A percentile compares a stretch with the other conserved stretches of the same genome.
These are phyloP conservation scores for Eragrostis nindensis DNA, from an alignment of 176 grass and related monocot species.

Conservation along the genomic window DNA sequence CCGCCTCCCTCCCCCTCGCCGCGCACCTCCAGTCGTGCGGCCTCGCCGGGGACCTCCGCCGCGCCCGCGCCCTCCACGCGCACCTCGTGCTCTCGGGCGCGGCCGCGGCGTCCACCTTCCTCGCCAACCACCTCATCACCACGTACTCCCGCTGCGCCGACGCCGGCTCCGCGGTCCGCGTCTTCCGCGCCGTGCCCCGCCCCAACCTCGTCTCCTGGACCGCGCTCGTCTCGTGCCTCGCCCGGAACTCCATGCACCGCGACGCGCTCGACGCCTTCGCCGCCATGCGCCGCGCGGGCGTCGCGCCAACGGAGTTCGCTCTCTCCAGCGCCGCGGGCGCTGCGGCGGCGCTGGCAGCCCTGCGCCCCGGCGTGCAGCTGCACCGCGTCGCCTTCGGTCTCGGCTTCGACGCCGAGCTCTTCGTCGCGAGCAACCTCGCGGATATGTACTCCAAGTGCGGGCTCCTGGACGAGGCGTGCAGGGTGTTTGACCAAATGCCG, in stretches of 20 bases:
- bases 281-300: slow-evolving; percentile 44
- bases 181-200: slow-evolving; percentile 51
- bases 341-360: slow-evolving; percentile 36
- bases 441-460: slow-evolving; percentile 67
- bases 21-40: slow-evolving; percentile 58
- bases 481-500: slow-evolving; percentile 70
- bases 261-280: slow-evolving; percentile 57
- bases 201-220: slow-evolving; percentile 69
- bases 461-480: slow-evolving; percentile 40
- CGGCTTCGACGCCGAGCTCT: slow-evolving; percentile 50
- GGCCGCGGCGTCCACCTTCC: slow-evolving; percentile 49
- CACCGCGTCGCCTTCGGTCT: slow-evolving; percentile 48
- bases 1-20: slow-evolving; percentile 32
- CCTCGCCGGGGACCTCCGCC: slow-evolving; percentile 40
- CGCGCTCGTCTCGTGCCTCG: slow-evolving; percentile 52
- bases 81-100: slow-evolving; percentile 45
- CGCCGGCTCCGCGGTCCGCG: slow-evolving; percentile 43
- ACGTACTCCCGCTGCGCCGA: slow-evolving; percentile 67
- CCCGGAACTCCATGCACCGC: slow-evolving; percentile 41
- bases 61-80: slow-evolving; percentile 51
- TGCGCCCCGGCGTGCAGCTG: slow-evolving; percentile 43
- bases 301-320: slow-evolving; percentile 57
- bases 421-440: slow-evolving; percentile 65
- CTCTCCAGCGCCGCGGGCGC: slow-evolving; percentile 63
- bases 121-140: slow-evolving; percentile 76